phyloP scores from a whole-genome alignment of 257 asterid species.

The Nicotiana paniculata region DNA sequence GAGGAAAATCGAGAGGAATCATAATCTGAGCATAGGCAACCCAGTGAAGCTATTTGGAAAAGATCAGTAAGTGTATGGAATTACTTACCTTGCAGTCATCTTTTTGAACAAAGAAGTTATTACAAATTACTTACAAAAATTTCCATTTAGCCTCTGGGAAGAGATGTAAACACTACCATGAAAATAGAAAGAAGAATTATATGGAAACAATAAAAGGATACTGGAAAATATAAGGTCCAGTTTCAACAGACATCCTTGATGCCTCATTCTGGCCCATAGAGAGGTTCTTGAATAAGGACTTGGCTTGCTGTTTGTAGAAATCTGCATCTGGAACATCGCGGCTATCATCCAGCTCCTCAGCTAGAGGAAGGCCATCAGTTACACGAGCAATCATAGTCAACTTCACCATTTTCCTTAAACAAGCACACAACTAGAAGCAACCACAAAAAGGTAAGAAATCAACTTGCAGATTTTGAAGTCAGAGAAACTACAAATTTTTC shows the following conservation, averaged over 20 bases:
- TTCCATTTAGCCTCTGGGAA: not conserved
- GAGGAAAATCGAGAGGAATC: not conserved
- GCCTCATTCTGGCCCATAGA: conserved; percentile 80
- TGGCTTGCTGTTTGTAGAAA: conserved; percentile 81
- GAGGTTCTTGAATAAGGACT: conserved; percentile 77
- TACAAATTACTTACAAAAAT: not conserved
- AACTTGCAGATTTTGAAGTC: not conserved
- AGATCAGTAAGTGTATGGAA: not conserved
- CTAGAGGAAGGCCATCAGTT: conserved; percentile 90
- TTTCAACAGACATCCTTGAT: conserved; percentile 91
- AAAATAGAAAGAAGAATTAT: not conserved
- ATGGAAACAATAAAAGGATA: conserved; percentile 46
- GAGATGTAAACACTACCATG: not conserved
- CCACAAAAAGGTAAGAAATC: not conserved
- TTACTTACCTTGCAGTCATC: not conserved
- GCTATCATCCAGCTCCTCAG: conserved; percentile 91
- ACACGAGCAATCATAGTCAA: conserved; percentile 95
- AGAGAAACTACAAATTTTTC: not conserved
- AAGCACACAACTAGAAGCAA: conserved; percentile 11
- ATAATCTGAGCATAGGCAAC: not conserved
- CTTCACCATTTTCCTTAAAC: conserved; percentile 64
- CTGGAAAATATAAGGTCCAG: conserved; percentile 90
- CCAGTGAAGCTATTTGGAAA: not conserved
- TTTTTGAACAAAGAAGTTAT: not conserved
- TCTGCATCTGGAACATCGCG: conserved; percentile 85